A percentile compares a stretch with the other conserved stretches of the same genome.
Conservation (phyloP, 2,329 filamentous ascomycete species). For the Thelonectria olida region DNA sequence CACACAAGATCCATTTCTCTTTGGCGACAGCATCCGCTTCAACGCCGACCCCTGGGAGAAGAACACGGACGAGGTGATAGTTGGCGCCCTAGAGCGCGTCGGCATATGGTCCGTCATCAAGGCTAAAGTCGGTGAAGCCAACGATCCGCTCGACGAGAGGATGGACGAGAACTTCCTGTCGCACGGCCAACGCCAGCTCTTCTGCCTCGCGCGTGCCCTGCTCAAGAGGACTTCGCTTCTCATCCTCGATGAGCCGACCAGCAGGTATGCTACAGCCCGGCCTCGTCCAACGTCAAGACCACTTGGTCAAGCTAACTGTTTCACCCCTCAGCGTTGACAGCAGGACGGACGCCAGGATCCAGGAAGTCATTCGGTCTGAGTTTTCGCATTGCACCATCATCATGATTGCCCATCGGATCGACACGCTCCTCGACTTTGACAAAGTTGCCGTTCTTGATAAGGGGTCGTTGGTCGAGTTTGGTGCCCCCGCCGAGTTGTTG, state of each 20-base stretch:
- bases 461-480: slow-evolving; percentile 43
- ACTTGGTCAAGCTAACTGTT: slow-evolving; percentile 18
- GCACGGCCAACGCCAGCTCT: slow-evolving; percentile 45
- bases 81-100: slow-evolving; percentile 56
- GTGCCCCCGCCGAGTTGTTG: slow-evolving; percentile 37
- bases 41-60: slow-evolving; percentile 58
- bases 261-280: no score
- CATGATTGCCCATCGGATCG: slow-evolving; percentile 47
- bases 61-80: slow-evolving; percentile 53
- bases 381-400: slow-evolving; percentile 44
- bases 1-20: slow-evolving; percentile 62
- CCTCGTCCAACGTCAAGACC: no score
- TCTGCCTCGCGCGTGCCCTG: slow-evolving; percentile 45
- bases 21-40: slow-evolving; percentile 58
- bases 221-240: slow-evolving; percentile 40
- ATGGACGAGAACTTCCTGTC: slow-evolving; percentile 49
- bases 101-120: slow-evolving; percentile 55
- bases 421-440: slow-evolving; percentile 47
- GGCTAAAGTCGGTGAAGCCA: slow-evolving; percentile 46
- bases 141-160: slow-evolving; percentile 43
- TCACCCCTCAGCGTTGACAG: slow-evolving; percentile 41
- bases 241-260: slow-evolving; percentile 52
- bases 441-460: slow-evolving; percentile 44
- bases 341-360: slow-evolving; percentile 42
- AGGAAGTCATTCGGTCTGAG: slow-evolving; percentile 41